Base-by-base conservation (phyloP, 352 stramenopile species). In the Phytophthora pistaciae region DNA sequence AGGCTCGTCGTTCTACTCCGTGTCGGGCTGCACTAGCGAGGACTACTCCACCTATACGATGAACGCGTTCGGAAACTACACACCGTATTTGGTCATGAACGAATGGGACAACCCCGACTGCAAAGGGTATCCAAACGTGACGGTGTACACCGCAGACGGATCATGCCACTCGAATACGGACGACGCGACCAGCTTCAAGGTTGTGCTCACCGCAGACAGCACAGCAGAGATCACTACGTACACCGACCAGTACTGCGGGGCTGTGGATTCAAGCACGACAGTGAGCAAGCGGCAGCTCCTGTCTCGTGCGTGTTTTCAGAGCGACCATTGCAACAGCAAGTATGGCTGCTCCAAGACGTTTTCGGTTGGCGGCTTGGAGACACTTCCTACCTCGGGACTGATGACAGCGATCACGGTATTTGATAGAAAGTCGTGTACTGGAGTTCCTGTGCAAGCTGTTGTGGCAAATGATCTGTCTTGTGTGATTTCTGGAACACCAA, bases 21-120 rank as follows among this genome's bases (percentile, higher is more conserved):
- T 66, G 7, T 57, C 46, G 11, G 38, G 36, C 14, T 68, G 61
- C 23, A 44, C 40, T 16, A 14, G 33, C 27, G 60, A 56, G 23
- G 49, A 56, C 36, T 29, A 21, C 3, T 31, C 25, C 56, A 20
- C n/a, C 13, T 18, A 54, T 1, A 40, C 20, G 14, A 48, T 48
- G 16, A 48, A 48, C 8, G 23, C 36, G n/a, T 68, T 62, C 18
- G 52, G 46, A 5, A 66, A 56, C 23, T 18, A 48, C 8, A 57
- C 53, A 2, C 61, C 40, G n/a, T 56, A 68, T 14, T 46, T 68
- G 18, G 50, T 68, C 31, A 29, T 44, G 61, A 21, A 44, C 25
- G 48, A 63, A 21, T 69, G 40, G 40, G 40, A 48, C 40, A 48
- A 31, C 40, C 21, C 40, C 14, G 4, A 48, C 40, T 48, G 40